Conservation (phyloP, 805 yeast species). For the Kodamaea lidongshanica region DNA sequence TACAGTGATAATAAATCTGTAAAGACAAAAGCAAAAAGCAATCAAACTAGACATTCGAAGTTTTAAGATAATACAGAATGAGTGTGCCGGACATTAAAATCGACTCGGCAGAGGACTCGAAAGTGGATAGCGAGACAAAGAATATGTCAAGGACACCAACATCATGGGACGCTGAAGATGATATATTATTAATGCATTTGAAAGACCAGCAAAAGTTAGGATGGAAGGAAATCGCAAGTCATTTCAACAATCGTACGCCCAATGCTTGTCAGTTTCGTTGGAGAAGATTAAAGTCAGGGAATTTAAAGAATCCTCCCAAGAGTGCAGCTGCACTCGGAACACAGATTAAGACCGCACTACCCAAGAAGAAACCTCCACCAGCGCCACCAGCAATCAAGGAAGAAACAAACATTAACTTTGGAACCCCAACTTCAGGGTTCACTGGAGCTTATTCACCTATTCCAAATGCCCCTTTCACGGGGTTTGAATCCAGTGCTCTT, state of each 20-base stretch:
- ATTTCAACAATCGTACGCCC: slow-evolving; percentile 41
- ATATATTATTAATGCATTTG: slow-evolving; percentile 39
- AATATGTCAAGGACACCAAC: slow-evolving; percentile 37
- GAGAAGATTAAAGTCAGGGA: slow-evolving; percentile 41
- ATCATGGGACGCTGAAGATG: slow-evolving; percentile 45
- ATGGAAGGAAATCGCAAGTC: slow-evolving; percentile 42
- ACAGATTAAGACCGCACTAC: slow-evolving; percentile 8
- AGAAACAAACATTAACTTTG: slow-evolving; percentile 2
- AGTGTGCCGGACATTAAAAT: slow-evolving; percentile 3
- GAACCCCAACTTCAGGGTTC: slow-evolving; percentile 14
- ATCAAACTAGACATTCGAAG: neutral
- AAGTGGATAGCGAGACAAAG: slow-evolving; percentile 14
- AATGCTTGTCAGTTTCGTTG: slow-evolving; percentile 29
- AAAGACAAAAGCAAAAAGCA: too few species aligned
- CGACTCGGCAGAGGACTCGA: neutral
- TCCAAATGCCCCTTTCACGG: slow-evolving; percentile 32
- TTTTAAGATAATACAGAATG: neutral
- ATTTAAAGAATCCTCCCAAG: slow-evolving; percentile 39
- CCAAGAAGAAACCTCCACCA: slow-evolving; percentile 10
- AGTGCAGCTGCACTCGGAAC: slow-evolving; percentile 22
- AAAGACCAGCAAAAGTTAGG: slow-evolving; percentile 42
- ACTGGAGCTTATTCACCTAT: slow-evolving; percentile 31
- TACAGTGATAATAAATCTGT: too few species aligned
- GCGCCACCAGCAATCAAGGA: slow-evolving; percentile 4
- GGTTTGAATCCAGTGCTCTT: slow-evolving; percentile 38